A percentile compares a stretch with the other conserved stretches of the same genome.
These are phyloP conservation scores for Salinomyces thailandicus DNA, from an alignment of 2,329 filamentous ascomycete species.

Conservation along the genomic window DNA sequence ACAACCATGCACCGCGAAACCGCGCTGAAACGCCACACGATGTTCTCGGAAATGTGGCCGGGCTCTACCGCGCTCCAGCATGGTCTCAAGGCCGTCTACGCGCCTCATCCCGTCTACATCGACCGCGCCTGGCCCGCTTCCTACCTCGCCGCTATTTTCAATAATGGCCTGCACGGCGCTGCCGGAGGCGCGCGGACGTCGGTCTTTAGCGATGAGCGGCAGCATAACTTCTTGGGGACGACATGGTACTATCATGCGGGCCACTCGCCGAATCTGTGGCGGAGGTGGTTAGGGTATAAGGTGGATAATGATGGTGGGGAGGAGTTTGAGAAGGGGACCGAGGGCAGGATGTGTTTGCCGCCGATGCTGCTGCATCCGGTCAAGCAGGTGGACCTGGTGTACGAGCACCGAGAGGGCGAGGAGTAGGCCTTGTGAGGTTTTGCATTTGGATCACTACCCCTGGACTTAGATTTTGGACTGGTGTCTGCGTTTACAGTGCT, in stretches of 20 bases:
- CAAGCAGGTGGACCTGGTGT: constrained; percentile 40
- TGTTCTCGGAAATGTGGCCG: constrained; percentile 75
- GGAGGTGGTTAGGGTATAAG: constrained; percentile 45
- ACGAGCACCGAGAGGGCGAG: constrained; percentile 27
- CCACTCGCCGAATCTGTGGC: constrained; percentile 45
- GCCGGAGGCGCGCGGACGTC: constrained; percentile 38
- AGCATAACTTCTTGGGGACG: constrained; percentile 44
- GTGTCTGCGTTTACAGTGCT: too few species aligned
- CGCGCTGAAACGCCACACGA: constrained; percentile 55
- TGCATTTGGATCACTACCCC: too few species aligned
- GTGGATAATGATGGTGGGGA: constrained; percentile 42
- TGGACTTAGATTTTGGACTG: too few species aligned
- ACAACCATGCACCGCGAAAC: constrained; percentile 67
- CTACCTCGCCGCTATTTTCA: constrained; percentile 46
- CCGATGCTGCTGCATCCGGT: constrained; percentile 41
- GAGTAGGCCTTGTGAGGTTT: too few species aligned
- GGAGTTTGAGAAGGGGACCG: constrained; percentile 32
- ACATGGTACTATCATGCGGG: constrained; percentile 46
- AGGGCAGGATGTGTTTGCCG: constrained; percentile 41
- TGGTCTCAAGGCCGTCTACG: constrained; percentile 65
- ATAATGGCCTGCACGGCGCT: constrained; percentile 44
- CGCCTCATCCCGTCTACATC: constrained; percentile 47
- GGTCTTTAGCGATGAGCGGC: constrained; percentile 41
- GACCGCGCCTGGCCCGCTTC: constrained; percentile 46
- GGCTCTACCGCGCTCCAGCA: constrained; percentile 61